Evolutionary conservation across 139 green algal genomes (phyloP), one percentile per base, ranked within the genome.

Genomic region (Astrephomene gubernaculifera): DNA sequence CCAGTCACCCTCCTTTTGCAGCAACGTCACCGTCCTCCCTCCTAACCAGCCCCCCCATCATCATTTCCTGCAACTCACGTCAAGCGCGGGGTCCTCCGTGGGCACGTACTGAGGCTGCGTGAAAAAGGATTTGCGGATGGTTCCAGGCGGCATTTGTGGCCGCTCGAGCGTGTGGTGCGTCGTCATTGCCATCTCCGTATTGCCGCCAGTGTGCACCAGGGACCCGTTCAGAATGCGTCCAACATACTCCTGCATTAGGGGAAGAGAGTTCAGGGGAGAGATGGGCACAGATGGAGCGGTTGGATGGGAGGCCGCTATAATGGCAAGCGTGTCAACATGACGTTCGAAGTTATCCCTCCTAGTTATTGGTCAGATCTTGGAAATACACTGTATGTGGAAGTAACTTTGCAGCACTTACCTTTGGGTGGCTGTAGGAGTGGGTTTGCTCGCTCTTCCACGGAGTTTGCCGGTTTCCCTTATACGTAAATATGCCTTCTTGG

Each of bases 131-230:
- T 3, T 35, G 1, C 79, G 54, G 49, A 89, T 79, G 70, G 79
- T 87, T 41, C 86, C 86, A 4, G 86, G 86, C 25, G 86, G 86
- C 22, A 83, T 69, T 71, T 81, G 79, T 6, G 86, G 86, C 45
- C 86, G 86, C 39, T 79, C 83, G 39, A 71, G 17, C 2, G 86
- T 89, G 79, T 89, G 86, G 44, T 89, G 86, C 33, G 86, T 89
- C 35, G 43, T 79, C 41, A 83, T 83, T 39, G 76, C 76, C 71
- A 80, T 80, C 19, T 83, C 65, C 4, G 86, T 89, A 35, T 54
- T 65, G 29, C 86, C 79, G 49, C 71, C 79, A 1, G 79, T 87
- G 86, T 87, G 79, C 10, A 89, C 86, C 6, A 89, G 31, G 0
- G 86, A 73, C 31, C 60, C 75, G 39, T 72, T 84, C 1, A 79